Evolutionary conservation across 2,329 filamentous ascomycete genomes (phyloP).

Genomic region (Pochonia chlamydosporia): DNA sequence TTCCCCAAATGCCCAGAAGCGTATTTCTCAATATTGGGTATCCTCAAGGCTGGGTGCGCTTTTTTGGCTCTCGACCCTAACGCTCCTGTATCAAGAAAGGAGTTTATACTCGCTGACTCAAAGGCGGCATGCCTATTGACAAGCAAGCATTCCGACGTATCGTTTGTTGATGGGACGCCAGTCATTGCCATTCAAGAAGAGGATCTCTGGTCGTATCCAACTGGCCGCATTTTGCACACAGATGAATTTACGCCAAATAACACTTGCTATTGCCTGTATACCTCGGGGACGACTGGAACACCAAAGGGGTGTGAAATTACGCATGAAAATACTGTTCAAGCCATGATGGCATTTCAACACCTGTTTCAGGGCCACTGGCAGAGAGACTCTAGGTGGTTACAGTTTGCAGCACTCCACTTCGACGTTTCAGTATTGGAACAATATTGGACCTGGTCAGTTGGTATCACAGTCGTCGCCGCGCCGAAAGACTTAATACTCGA

Average conservation of each 20-base stretch:
- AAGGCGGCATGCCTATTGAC: slow-evolving; percentile 57
- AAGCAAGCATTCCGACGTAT: slow-evolving; percentile 21
- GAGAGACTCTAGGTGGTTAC: slow-evolving; percentile 70
- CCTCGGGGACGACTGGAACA: slow-evolving; percentile 78
- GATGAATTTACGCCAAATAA: slow-evolving; percentile 35
- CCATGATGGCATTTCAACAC: slow-evolving; percentile 78
- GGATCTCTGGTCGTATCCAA: slow-evolving; percentile 19
- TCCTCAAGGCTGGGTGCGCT: slow-evolving; percentile 74
- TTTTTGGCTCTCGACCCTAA: slow-evolving; percentile 76
- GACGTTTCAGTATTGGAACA: slow-evolving; percentile 91
- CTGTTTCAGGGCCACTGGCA: slow-evolving; percentile 75
- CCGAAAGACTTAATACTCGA: slow-evolving; percentile 81
- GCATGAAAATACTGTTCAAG: slow-evolving; percentile 83
- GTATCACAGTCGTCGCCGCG: slow-evolving; percentile 76
- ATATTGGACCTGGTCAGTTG: slow-evolving; percentile 92
- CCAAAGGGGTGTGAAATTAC: slow-evolving; percentile 87
- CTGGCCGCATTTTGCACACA: slow-evolving; percentile 7
- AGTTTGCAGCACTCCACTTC: slow-evolving; percentile 92
- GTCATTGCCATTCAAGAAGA: slow-evolving; percentile 20
- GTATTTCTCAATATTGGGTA: slow-evolving; percentile 74
- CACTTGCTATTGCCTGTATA: slow-evolving; percentile 80
- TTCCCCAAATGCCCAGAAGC: slow-evolving; percentile 84
- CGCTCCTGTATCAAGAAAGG: slow-evolving; percentile 66
- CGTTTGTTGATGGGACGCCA: not conserved
- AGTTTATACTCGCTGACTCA: slow-evolving; percentile 74